These are phyloP conservation scores for Cryptosporidium xiaoi DNA, from an alignment of 169 alveolate species.

Conservation along the genomic window DNA sequence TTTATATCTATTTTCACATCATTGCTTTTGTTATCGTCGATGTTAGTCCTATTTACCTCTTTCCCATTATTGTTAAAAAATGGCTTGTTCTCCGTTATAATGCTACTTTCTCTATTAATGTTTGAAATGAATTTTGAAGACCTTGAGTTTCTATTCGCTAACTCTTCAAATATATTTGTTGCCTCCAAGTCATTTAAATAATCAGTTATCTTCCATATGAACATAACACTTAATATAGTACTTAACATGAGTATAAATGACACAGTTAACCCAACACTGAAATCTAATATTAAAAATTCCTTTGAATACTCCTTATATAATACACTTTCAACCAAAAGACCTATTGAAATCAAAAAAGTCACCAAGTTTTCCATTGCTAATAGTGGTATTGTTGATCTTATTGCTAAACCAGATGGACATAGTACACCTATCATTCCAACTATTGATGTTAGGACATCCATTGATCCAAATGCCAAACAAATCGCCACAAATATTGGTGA, in stretches of 20 bases:
- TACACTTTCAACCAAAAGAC: conserved; percentile 49
- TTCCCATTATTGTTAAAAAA: conserved; percentile 14
- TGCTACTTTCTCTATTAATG: conserved; percentile 3
- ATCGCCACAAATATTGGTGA: conserved; percentile 73
- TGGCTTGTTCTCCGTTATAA: conserved; percentile 26
- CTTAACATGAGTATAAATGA: conserved; percentile 64
- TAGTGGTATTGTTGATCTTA: conserved; percentile 70
- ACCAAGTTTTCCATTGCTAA: conserved; percentile 71
- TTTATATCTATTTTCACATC: not conserved
- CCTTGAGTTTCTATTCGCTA: conserved; percentile 3
- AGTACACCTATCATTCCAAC: conserved; percentile 72
- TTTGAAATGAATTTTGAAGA: conserved; percentile 43
- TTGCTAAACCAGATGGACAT: conserved; percentile 71
- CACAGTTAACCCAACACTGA: conserved; percentile 68
- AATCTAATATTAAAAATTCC: conserved; percentile 49
- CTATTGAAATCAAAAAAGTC: conserved; percentile 63
- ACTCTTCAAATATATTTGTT: conserved; percentile 44
- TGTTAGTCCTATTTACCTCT: not conserved
- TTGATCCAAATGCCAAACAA: conserved; percentile 68
- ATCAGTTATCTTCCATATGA: conserved; percentile 65
- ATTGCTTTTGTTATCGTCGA: not conserved
- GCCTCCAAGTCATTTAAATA: conserved; percentile 67
- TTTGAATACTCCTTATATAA: conserved; percentile 41
- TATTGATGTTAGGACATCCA: conserved; percentile 69
- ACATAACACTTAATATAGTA: conserved; percentile 46